Conservation (phyloP, 306 rosid species). For the Cicer chorassanicum region DNA sequence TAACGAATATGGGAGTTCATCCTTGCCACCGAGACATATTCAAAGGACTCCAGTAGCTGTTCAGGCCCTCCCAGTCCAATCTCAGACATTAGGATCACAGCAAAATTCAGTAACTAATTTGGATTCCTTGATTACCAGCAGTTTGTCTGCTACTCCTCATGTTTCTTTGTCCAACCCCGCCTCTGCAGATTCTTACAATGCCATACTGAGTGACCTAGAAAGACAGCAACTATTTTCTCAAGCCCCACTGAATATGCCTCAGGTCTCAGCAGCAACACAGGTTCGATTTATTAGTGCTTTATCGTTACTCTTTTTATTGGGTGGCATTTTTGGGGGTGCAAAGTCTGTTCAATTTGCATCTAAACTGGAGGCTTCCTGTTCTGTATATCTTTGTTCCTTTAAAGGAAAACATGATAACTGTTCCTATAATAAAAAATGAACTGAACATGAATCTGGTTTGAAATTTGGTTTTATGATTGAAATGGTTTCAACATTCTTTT, state of each 20-base stretch:
- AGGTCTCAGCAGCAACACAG: slow-evolving; percentile 59
- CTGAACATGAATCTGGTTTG: slow-evolving; percentile 1
- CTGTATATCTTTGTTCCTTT: slow-evolving; percentile 10
- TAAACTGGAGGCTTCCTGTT: slow-evolving; percentile 11
- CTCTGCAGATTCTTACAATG: slow-evolving; percentile 43
- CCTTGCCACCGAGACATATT: slow-evolving; percentile 45
- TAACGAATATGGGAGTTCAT: slow-evolving; percentile 62
- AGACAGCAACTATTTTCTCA: slow-evolving; percentile 65
- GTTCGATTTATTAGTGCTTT: slow-evolving; percentile 45
- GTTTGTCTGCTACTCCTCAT: slow-evolving; percentile 56
- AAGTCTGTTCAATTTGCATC: neutral
- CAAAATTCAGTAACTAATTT: slow-evolving; percentile 58
- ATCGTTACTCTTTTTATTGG: slow-evolving; percentile 19
- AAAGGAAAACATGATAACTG: slow-evolving; percentile 19
- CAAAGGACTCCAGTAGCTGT: slow-evolving; percentile 67
- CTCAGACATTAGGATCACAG: slow-evolving; percentile 50
- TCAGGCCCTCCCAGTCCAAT: slow-evolving; percentile 85
- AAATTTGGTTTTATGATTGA: slow-evolving; percentile 4
- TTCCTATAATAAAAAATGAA: slow-evolving; percentile 8
- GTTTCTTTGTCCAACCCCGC: slow-evolving; percentile 50
- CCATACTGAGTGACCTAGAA: slow-evolving; percentile 60
- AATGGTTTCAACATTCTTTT: neutral
- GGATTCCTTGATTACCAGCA: slow-evolving; percentile 48
- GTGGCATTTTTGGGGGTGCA: slow-evolving; percentile 29
- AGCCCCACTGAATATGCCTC: slow-evolving; percentile 56